Evolutionary conservation across 1,139 yeast genomes (phyloP).

Genomic region (Ashbya aceris): DNA sequence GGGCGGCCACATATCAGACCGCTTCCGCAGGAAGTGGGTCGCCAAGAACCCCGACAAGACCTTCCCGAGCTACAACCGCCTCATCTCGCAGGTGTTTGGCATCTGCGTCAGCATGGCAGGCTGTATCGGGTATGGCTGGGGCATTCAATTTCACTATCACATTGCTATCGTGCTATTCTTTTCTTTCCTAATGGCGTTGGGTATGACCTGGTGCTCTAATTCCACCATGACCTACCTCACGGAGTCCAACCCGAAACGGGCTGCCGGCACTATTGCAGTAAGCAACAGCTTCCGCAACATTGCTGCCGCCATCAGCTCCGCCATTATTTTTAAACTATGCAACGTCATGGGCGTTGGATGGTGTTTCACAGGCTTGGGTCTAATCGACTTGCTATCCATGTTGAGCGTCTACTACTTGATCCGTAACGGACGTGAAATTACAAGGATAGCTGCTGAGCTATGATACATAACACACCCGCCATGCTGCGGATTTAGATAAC

Average conservation of each 20-base stretch:
- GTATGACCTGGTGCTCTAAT: constrained; percentile 53
- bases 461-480: too few species aligned
- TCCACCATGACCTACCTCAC: constrained; percentile 49
- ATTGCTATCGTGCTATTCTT: constrained; percentile 38
- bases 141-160: constrained; percentile 37
- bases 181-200: constrained; percentile 42
- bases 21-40: constrained; percentile 25
- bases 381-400: constrained; percentile 32
- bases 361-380: constrained; percentile 49
- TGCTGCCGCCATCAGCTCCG: constrained; percentile 50
- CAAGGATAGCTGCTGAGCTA: too few species aligned
- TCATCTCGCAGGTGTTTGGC: constrained; percentile 40
- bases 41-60: constrained; percentile 21
- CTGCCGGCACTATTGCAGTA: constrained; percentile 49
- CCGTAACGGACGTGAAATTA: constrained; percentile 3
- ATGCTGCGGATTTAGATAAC: too few species aligned
- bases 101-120: constrained; percentile 39
- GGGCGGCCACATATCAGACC: constrained; percentile 46
- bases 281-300: constrained; percentile 47
- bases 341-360: constrained; percentile 45
- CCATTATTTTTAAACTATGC: constrained; percentile 36
- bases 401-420: constrained; percentile 18
- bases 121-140: constrained; percentile 49
- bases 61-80: constrained; percentile 38
- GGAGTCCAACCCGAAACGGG: constrained; percentile 43